Evolutionary conservation across 169 alveolate genomes (phyloP).

Genomic region (Neospora caninum): DNA sequence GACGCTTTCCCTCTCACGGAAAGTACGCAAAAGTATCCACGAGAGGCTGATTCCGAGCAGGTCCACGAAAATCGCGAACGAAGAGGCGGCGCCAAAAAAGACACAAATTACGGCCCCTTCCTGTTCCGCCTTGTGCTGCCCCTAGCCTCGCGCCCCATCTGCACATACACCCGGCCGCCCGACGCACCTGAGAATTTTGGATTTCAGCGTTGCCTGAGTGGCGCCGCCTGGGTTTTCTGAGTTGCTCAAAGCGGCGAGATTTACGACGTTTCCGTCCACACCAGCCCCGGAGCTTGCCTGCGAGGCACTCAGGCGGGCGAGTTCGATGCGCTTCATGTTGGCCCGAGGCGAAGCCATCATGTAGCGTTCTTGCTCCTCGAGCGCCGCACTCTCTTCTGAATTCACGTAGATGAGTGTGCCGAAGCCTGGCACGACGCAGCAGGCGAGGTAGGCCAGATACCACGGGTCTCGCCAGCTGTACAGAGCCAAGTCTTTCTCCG

Average conservation of each 20-base stretch:
- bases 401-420: slow-evolving; percentile 78
- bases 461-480: slow-evolving; percentile 86
- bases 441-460: slow-evolving; percentile 78
- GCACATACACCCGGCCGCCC: no score
- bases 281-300: not conserved
- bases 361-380: slow-evolving; percentile 66
- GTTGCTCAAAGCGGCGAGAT: not conserved
- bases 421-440: slow-evolving; percentile 77
- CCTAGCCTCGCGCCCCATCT: no score
- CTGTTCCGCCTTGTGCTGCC: no score
- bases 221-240: not conserved
- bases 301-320: not conserved
- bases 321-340: not conserved
- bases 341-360: slow-evolving; percentile 12
- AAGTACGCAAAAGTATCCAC: no score
- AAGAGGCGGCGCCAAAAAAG: no score
- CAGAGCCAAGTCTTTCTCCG: slow-evolving; percentile 71
- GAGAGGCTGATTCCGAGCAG: no score
- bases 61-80: no score
- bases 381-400: slow-evolving; percentile 75
- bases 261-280: not conserved
- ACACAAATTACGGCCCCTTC: no score
- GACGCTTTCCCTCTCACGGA: no score
- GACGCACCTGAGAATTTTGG: not conserved
- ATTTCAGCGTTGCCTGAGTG: not conserved